Evolutionary conservation across 2,329 filamentous ascomycete genomes (phyloP).

Genomic region (Aspergillus jensenii): DNA sequence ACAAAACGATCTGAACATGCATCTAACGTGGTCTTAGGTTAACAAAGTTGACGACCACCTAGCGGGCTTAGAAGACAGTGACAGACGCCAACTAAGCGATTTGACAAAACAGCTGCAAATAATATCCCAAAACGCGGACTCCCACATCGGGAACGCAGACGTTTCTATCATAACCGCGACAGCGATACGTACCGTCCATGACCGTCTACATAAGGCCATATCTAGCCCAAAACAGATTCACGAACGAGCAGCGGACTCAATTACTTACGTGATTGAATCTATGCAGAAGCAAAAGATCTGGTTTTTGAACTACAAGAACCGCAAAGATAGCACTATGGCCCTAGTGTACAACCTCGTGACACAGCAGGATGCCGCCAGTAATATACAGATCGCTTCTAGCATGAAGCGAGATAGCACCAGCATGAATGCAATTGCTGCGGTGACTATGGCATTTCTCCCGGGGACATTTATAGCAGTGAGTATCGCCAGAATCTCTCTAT

Average conservation of each 20-base stretch:
- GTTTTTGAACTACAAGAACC: slow-evolving; percentile 27
- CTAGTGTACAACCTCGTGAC: slow-evolving; percentile 28
- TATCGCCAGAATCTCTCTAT: not conserved
- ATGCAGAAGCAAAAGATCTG: slow-evolving; percentile 30
- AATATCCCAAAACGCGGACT: slow-evolving; percentile 29
- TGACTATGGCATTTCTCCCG: slow-evolving; percentile 34
- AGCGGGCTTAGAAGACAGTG: slow-evolving; percentile 17
- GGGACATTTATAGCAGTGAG: slow-evolving; percentile 20
- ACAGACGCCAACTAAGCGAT: slow-evolving; percentile 22
- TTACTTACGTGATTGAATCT: slow-evolving; percentile 25
- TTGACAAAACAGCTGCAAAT: slow-evolving; percentile 30
- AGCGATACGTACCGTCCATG: slow-evolving; percentile 22
- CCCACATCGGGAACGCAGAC: slow-evolving; percentile 28
- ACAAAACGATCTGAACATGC: not conserved
- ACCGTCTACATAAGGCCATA: slow-evolving; percentile 8
- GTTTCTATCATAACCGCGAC: slow-evolving; percentile 24
- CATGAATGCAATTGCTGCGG: slow-evolving; percentile 32
- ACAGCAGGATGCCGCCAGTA: slow-evolving; percentile 31
- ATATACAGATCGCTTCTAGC: slow-evolving; percentile 28
- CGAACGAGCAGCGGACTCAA: slow-evolving; percentile 20
- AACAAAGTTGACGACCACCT: slow-evolving; percentile 23
- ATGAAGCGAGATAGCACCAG: slow-evolving; percentile 29
- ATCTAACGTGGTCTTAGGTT: slow-evolving; percentile 1
- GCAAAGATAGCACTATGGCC: slow-evolving; percentile 25
- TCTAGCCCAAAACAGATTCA: slow-evolving; percentile 2